Evolutionary conservation across 2,329 filamentous ascomycete genomes (phyloP).

Genomic region (Magnaporthiopsis incrustans): DNA sequence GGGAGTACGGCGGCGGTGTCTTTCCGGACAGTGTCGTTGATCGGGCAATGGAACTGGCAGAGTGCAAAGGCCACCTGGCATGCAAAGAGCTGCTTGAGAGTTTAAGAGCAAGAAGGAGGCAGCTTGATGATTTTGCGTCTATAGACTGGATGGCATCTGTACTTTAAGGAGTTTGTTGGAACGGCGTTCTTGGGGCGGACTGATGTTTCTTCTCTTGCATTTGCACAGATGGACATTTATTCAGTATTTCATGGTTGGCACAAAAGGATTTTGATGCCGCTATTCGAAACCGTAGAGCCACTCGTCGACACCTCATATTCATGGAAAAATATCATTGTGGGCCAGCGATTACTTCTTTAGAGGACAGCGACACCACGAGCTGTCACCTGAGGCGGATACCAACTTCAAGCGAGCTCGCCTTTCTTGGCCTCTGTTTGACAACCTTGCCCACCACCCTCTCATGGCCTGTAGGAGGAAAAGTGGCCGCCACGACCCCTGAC

Average conservation of each 20-base stretch:
- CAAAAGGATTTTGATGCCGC: too few relatives aligned
- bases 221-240: neutral
- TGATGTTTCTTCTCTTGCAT: neutral
- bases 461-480: neutral
- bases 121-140: neutral
- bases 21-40: neutral
- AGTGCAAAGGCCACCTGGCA: neutral
- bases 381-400: conserved; percentile 36
- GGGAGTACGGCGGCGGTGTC: neutral
- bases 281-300: too few relatives aligned
- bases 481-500: neutral
- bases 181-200: neutral
- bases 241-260: neutral
- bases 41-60: neutral
- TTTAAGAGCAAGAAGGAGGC: neutral
- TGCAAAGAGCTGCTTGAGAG: neutral
- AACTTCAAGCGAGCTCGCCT: conserved; percentile 44
- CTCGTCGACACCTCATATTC: too few relatives aligned
- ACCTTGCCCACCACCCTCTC: conserved; percentile 14
- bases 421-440: conserved; percentile 28
- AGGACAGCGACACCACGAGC: too few relatives aligned
- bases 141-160: neutral
- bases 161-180: neutral
- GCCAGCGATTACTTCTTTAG: too few relatives aligned
- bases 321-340: neutral